Base-by-base conservation (phyloP, 1,284 basidiomycete genomes). In the Peniophora sp. region DNA sequence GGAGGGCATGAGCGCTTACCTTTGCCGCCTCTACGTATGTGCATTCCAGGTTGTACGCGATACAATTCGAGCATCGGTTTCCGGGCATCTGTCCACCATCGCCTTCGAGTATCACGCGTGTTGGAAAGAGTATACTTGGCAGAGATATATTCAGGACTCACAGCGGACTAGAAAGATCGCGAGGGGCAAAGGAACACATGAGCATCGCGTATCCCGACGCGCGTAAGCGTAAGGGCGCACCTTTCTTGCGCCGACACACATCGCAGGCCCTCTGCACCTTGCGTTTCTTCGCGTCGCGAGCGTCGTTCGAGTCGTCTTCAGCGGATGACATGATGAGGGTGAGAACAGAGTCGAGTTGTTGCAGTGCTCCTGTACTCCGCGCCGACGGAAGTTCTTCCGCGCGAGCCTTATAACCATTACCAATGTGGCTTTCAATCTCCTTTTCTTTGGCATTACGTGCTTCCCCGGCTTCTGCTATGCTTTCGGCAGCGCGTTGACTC, bases 51-150 rank as follows among this genome's bases (percentile, higher is more conserved):
- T 73, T 81, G 59, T 83, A 86, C 12, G 87, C 77, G 16, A 79
- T 69, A 62, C 91, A 93, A 62, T 89, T 91, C 0, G 89, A 86
- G 63, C 91, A 94, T 53, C 73, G 69, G 55, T 81, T 83, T 22
- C 75, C 75, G 10, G 77, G 78, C 79, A 81, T 85, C 58, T 81
- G 74, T 8, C 71, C 71, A 25, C 81, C 81, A 66, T 84, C 79
- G 56, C 81, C 78, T 80, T 48, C 44, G 50, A 16, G 10, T 22
- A 8, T 8, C 3, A 16, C 8, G 11, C 41, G 24, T 19, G 24
- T 17, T n/a, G 51, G 14, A 36, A 22, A 17, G 27, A 36, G 25
- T 32, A 12, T 32, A 12, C 27, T 32, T 32, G 45, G 35, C 39
- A 20, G 32, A 36, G 35, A 10, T 32, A 32, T 12, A 12, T 6